Conservation (phyloP, 192 early-diverging fungal species). For the Lunasporangiospora selenospora region DNA sequence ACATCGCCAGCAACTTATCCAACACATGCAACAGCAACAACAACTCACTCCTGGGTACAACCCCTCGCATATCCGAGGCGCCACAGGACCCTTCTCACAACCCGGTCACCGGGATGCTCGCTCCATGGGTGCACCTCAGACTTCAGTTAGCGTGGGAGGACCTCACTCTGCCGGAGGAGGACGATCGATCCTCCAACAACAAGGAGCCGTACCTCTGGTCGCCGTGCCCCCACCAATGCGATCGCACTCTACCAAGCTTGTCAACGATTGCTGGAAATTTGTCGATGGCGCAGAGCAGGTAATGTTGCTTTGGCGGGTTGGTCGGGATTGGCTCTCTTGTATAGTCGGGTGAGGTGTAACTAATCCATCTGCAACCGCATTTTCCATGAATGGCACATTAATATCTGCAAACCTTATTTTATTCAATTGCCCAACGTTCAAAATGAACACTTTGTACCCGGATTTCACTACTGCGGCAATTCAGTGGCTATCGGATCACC, state of each 20-base stretch:
- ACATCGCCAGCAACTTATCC: conserved; percentile 19
- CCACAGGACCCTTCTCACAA: conserved; percentile 34
- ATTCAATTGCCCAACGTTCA: too few species aligned
- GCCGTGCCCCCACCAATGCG: conserved; percentile 28
- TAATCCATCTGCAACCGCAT: too few species aligned
- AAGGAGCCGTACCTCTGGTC: conserved; percentile 18
- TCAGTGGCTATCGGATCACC: conserved; percentile 61
- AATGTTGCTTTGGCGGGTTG: too few species aligned
- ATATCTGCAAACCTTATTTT: too few species aligned
- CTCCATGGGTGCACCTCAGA: conserved; percentile 4
- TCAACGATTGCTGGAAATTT: conserved; percentile 33
- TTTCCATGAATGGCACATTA: too few species aligned
- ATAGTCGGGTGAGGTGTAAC: too few species aligned
- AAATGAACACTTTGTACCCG: too few species aligned
- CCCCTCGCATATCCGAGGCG: conserved; percentile 2
- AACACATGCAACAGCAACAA: conserved; percentile 3
- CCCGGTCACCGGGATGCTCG: conserved; percentile 28
- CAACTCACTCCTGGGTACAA: too few species aligned
- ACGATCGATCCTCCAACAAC: conserved; percentile 9
- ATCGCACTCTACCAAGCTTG: conserved; percentile 20
- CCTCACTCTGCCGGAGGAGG: conserved; percentile 24
- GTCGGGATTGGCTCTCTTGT: too few species aligned
- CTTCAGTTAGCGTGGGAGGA: too few species aligned
- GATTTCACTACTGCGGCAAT: neutral
- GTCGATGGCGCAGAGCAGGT: conserved; percentile 36